Evolutionary conservation across 2,329 filamentous ascomycete genomes (phyloP), one percentile per base, ranked within the genome.

Genomic region (Xylaria sp.): DNA sequence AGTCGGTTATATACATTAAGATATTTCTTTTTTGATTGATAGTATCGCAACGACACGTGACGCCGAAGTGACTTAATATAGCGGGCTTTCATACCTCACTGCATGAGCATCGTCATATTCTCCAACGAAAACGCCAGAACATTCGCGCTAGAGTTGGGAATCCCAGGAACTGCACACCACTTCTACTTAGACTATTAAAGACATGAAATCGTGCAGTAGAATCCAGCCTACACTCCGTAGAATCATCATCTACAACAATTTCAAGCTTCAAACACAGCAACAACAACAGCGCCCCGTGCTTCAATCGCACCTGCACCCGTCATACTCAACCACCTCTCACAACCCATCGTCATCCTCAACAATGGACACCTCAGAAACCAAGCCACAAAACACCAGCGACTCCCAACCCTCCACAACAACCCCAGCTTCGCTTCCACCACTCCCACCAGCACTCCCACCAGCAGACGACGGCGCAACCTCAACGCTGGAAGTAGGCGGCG

Each of bases 401-500:
- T 9, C 65, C 32, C 66, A 70, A 28, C 39, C 57, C 39, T 9
- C 61, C 23, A 44, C 61, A 8, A 20, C 15, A 8, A 20, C 15
- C 52, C 34, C 37, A 20, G 1, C 51, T 6, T 51, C 61, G 8
- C 54, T 65, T 32, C 69, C 59, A 1, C 66, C 67, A 12, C 63
- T 63, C 28, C 28, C 28, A 28, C 28, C 28, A 28, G 2, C 28
- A 28, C 28, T 28, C 41, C 63, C 66, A 4, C 50, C 67, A n/a
- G 61, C n/a, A 3, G 32, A 15, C 2, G 60, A 66, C 52, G 72
- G 68, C 41, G 65, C 70, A n/a, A 20, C 68, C 13, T 64, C 81
- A 3, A 69, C 77, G 57, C 78, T 82, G 28, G 78, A 79, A 73
- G 82, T 81, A 59, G 77, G 78, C 63, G 78, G 78, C 60, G 84